Conservation (phyloP, 805 yeast species). For the Helenozyma baotianmanensis region DNA sequence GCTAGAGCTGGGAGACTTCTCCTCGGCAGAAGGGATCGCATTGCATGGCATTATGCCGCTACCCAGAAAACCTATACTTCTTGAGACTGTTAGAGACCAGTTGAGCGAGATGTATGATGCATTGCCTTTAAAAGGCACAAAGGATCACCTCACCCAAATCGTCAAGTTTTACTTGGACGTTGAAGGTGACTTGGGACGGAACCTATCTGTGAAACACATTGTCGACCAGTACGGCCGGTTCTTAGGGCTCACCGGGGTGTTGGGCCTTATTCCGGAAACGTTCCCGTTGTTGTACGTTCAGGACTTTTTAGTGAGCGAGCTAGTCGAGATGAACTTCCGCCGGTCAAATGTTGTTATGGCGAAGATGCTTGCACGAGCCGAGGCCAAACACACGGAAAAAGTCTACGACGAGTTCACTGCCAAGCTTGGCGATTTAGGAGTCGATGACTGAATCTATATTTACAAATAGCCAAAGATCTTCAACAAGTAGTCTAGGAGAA, state of each 20-base stretch:
- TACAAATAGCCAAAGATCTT: conserved; percentile 43
- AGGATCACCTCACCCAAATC: conserved; percentile 12
- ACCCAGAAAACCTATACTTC: conserved; percentile 17
- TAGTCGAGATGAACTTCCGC: conserved; percentile 18
- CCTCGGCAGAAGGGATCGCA: conserved; percentile 31
- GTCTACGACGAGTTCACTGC: not conserved
- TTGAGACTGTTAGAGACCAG: conserved; percentile 1
- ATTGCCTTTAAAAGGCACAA: conserved; percentile 1
- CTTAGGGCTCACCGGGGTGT: conserved; percentile 22
- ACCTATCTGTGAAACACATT: conserved; percentile 26
- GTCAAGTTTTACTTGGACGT: conserved; percentile 16
- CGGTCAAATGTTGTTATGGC: conserved; percentile 15
- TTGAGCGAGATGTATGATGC: not conserved
- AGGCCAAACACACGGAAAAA: too few relatives aligned
- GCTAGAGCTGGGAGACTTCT: conserved; percentile 25
- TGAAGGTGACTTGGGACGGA: conserved; percentile 6
- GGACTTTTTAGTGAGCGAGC: conserved; percentile 20
- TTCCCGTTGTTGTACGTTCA: conserved; percentile 26
- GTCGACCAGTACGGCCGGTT: conserved; percentile 20
- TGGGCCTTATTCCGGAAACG: conserved; percentile 26
- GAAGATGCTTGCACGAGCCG: not conserved
- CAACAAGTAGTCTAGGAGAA: conserved; percentile 60
- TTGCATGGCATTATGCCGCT: conserved; percentile 18
- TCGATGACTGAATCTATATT: conserved; percentile 1
- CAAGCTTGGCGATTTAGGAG: not conserved